Evolutionary conservation across 441 rosid genomes (phyloP).

Genomic region (Populus hybrid): DNA sequence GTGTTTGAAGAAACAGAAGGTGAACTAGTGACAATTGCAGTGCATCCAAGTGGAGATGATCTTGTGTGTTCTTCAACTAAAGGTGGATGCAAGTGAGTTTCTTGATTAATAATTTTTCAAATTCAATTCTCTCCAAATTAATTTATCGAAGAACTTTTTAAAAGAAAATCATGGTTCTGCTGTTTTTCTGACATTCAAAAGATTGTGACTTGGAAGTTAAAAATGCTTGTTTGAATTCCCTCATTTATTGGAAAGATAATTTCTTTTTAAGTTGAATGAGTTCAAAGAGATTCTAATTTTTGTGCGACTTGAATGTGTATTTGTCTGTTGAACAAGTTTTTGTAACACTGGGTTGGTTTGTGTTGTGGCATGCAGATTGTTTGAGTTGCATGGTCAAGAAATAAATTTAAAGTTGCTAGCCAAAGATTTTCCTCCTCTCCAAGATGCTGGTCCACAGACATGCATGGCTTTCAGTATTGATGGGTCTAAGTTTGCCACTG

Average conservation of each 20-base stretch:
- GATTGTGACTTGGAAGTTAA: background rate
- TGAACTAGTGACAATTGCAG: slow-evolving; percentile 56
- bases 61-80: slow-evolving; percentile 73
- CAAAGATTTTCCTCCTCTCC: slow-evolving; percentile 57
- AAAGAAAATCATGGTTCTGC: background rate
- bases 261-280: background rate
- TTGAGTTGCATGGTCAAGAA: slow-evolving; percentile 60
- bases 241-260: background rate
- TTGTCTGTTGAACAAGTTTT: background rate
- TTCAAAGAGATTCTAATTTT: background rate
- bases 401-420: slow-evolving; percentile 43
- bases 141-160: background rate
- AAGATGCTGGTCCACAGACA: slow-evolving; percentile 69
- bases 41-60: slow-evolving; percentile 83
- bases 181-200: background rate
- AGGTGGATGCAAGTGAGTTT: slow-evolving; percentile 84
- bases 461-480: slow-evolving; percentile 87
- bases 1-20: slow-evolving; percentile 74
- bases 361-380: slow-evolving; percentile 45
- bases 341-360: slow-evolving; percentile 1
- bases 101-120: background rate
- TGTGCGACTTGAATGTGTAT: background rate
- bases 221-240: background rate
- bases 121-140: background rate
- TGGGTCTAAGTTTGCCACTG: slow-evolving; percentile 84